A percentile compares a stretch with the other conserved stretches of the same genome.
Conservation (phyloP, 2,329 filamentous ascomycete species). For the Rutstroemia sp. region DNA sequence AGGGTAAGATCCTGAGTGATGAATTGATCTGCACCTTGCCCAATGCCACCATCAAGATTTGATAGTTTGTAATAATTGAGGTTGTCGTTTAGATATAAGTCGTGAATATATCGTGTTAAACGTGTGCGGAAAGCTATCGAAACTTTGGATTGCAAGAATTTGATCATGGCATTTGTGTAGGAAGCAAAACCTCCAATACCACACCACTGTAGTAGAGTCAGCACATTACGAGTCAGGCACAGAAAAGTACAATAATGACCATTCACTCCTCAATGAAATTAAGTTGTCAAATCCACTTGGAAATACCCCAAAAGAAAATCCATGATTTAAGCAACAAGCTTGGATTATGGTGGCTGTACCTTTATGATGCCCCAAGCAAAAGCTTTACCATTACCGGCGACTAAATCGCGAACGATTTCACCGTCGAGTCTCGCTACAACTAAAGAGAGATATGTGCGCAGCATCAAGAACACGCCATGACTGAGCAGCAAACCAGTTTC, state of each 20-base stretch:
- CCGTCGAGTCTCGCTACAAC: conserved; percentile 90
- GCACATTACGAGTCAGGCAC: background rate
- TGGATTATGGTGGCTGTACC: conserved; percentile 33
- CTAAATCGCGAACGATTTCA: conserved; percentile 90
- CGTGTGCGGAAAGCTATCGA: conserved; percentile 96
- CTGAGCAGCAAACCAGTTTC: conserved; percentile 85
- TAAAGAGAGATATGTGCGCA: conserved; percentile 88
- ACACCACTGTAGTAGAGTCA: conserved; percentile 56
- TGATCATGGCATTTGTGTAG: conserved; percentile 99
- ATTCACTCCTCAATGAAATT: background rate
- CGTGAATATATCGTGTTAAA: conserved; percentile 92
- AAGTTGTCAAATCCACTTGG: conserved; percentile 7
- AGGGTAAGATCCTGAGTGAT: conserved; percentile 95
- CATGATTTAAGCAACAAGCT: background rate
- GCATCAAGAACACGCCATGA: conserved; percentile 81
- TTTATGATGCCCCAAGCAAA: conserved; percentile 88
- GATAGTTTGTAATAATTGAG: conserved; percentile 94
- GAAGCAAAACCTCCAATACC: conserved; percentile 88
- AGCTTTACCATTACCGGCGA: conserved; percentile 83
- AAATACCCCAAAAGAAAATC: background rate
- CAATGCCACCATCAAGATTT: conserved; percentile 88
- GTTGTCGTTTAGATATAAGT: conserved; percentile 89
- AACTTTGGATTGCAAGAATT: conserved; percentile 94
- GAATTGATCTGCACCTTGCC: conserved; percentile 88
- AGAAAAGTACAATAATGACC: background rate